Evolutionary conservation across 768 basidiomycete species (phyloP), one percentile per base, ranked within the genome.

Genomic region (Amanita subjunquillea): DNA sequence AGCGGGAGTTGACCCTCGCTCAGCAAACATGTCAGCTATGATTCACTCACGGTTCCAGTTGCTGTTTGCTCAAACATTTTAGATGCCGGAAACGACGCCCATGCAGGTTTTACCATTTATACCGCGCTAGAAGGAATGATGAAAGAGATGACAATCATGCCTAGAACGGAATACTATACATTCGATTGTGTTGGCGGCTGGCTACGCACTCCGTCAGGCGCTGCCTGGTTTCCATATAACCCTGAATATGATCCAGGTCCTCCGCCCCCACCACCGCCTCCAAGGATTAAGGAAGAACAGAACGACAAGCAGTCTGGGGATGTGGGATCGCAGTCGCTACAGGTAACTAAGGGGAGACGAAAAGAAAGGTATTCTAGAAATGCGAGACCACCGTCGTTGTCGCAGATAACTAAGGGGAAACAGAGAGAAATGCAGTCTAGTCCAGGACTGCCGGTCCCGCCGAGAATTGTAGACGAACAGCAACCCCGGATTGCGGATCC

Each of bases 21-120:
- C 83, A 87, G 63, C 72, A 72, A 55, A 74, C 80, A 58, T 90
- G 87, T 89, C 54, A 61, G 81, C 71, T 27, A 47, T 48, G 37
- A 20, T 17, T 29, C 10, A 44, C 32, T 22, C 44, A 36, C 40
- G 43, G 51, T 50, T 10, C 23, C 54, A 15, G 40, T 39, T 45
- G 50, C 40, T 23, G n/a, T 48, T 43, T 48, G 50, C 51, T 56
- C 34, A 17, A 48, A 6, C 22, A 22, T 48, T 22, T 39, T 56
- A 85, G 87, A 89, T 65, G 88, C 84, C 3, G 77, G 74, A 30
- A 83, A 85, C 60, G 88, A 91, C 58, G 81, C 82, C 2, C 79
- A 83, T 59, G 76, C 85, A 3, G 84, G 80, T 10, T 78, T 78
- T 56, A 56, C 65, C 1, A 56, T 89, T 22, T 82, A 80, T 62